Base-by-base conservation (phyloP, 2,329 filamentous ascomycete species). In the Fusarium sterilihyphosum region DNA sequence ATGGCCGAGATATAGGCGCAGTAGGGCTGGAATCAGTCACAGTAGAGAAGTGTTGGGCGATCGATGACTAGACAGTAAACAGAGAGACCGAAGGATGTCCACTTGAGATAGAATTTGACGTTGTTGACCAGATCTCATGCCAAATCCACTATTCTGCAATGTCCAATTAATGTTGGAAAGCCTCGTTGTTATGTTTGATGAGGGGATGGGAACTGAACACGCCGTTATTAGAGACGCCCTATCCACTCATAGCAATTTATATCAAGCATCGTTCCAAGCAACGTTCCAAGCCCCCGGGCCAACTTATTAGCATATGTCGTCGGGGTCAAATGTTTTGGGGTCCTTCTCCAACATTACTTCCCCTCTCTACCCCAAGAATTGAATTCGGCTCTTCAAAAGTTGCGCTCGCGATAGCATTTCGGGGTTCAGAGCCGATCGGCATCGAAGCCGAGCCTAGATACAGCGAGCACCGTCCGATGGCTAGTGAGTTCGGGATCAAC, bases 341-440 rank as follows among this genome's bases (percentile, higher is more conserved):
- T 17, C 18, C 8, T 22, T 26, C 52, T 38, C 52, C 52, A 56
- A 41, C 4, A n/a, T 29, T 8, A 6, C 2, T 47, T 46, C 29
- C 38, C n/a, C 47, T 26, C 57, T 31, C 6, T 20, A n/a, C 44
- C 54, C 31, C 24, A 37, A 65, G 31, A 33, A 33, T 37, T 43
- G 18, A 20, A 37, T 8, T 49, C 31, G 53, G 65, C 22, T 59
- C n/a, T 20, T 13, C 26, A 1, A 18, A 4, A 26, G 33, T 43
- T 35, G 33, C 24, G 22, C 18, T 43, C 16, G 18, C n/a, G 38
- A 58, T 29, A 37, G 10, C 26, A 26, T 29, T 41, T 69, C 66
- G 66, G 63, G 14, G 40, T 57, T 40, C 8, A 40, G 53, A 70
- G 35, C 67, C 67, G 65, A 46, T 60, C 46, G 65, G 67, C 35